Conservation (phyloP, 2,329 filamentous ascomycete genomes). For the Colletotrichum limetticola region DNA sequence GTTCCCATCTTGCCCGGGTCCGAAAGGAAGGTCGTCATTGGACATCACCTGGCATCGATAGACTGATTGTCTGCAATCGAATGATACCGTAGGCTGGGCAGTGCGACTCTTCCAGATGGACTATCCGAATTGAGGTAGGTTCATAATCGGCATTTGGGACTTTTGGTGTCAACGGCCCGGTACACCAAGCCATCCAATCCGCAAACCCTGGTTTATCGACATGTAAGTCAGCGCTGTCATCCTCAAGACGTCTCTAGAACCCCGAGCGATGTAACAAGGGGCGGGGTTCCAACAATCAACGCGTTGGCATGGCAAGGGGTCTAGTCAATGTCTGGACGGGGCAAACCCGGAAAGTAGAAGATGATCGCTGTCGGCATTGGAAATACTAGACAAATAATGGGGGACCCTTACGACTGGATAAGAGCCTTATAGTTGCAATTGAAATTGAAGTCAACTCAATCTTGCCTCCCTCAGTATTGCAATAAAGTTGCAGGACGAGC, state of each 20-base stretch:
- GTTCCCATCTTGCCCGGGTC: background rate
- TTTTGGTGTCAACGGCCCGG: background rate
- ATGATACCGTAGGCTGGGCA: background rate
- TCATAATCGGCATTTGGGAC: background rate
- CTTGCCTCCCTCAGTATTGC: background rate
- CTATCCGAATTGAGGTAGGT: background rate
- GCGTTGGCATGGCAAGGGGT: background rate
- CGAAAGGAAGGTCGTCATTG: background rate
- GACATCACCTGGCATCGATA: background rate
- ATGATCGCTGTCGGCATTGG: background rate
- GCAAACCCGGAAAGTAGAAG: background rate
- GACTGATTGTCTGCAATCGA: background rate
- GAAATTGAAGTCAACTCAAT: background rate
- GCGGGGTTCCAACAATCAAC: background rate
- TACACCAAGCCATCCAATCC: background rate
- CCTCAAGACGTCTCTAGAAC: background rate
- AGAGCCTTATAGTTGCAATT: background rate
- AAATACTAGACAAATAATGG: background rate
- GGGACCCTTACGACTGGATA: background rate
- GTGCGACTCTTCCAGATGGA: background rate
- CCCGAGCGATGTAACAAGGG: conserved; percentile 4
- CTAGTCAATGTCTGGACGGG: background rate
- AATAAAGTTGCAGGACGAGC: background rate
- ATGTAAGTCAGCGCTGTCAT: background rate
- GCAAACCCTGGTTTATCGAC: background rate